A percentile compares a stretch with the other conserved stretches of the same genome.
phyloP scores from a whole-genome alignment of 2,329 filamentous ascomycete species.

The Tolypocladium ophioglossoides region DNA sequence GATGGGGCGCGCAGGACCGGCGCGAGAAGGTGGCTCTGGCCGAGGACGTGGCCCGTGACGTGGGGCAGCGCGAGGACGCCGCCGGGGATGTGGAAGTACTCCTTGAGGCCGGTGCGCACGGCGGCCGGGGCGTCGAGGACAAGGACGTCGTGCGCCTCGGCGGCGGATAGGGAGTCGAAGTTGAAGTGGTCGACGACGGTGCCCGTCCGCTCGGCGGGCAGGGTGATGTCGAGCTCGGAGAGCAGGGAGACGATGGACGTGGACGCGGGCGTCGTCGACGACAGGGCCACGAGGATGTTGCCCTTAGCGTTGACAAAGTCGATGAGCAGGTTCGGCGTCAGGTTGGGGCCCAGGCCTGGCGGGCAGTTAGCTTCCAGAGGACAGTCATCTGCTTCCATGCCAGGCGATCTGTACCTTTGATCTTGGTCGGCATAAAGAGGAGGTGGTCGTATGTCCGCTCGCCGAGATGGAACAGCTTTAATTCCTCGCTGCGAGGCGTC shows the following conservation, averaged over 20 bases:
- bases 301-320: slow-evolving; percentile 87
- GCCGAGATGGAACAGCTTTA: slow-evolving; percentile 76
- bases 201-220: slow-evolving; percentile 77
- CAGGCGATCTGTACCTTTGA: slow-evolving; percentile 56
- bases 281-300: slow-evolving; percentile 82
- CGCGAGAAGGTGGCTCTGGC: slow-evolving; percentile 64
- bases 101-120: slow-evolving; percentile 58
- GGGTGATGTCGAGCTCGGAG: slow-evolving; percentile 75
- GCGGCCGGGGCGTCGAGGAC: slow-evolving; percentile 60
- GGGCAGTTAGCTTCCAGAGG: neutral
- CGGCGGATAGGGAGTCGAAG: slow-evolving; percentile 67
- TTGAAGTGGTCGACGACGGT: slow-evolving; percentile 93
- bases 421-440: slow-evolving; percentile 76
- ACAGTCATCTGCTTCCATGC: neutral
- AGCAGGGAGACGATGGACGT: slow-evolving; percentile 68
- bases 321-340: slow-evolving; percentile 78
- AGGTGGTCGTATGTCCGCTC: slow-evolving; percentile 87
- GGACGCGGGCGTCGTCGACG: slow-evolving; percentile 58
- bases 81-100: slow-evolving; percentile 55
- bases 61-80: slow-evolving; percentile 69
- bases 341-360: slow-evolving; percentile 71
- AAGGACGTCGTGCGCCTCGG: slow-evolving; percentile 81
- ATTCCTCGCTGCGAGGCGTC: slow-evolving; percentile 67
- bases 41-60: slow-evolving; percentile 71
- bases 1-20: slow-evolving; percentile 73